phyloP scores from a whole-genome alignment of 1,139 yeast species.

The Diutina neorugosa region DNA sequence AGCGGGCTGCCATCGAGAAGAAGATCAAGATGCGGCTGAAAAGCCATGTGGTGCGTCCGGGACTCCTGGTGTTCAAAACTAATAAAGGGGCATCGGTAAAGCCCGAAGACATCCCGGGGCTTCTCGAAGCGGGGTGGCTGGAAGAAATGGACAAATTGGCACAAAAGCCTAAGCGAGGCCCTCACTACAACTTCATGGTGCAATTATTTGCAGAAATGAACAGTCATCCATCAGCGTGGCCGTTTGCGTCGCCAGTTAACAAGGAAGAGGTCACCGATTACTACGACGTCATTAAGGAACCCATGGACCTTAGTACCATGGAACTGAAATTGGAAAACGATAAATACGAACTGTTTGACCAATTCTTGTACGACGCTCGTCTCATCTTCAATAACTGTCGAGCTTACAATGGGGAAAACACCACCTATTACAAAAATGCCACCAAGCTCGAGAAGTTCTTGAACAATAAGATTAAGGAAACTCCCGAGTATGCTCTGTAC shows the following conservation, averaged over 20 bases:
- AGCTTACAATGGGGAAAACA: slow-evolving; percentile 75
- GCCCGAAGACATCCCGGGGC: slow-evolving; percentile 76
- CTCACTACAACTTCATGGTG: slow-evolving; percentile 91
- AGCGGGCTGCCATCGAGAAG: slow-evolving; percentile 81
- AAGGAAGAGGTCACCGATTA: slow-evolving; percentile 93
- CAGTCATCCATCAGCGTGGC: slow-evolving; percentile 98
- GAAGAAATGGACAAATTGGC: slow-evolving; percentile 97
- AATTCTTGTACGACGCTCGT: slow-evolving; percentile 79
- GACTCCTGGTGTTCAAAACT: slow-evolving; percentile 59
- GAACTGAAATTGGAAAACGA: slow-evolving; percentile 87
- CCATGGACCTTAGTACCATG: slow-evolving; percentile 98
- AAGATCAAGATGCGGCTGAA: slow-evolving; percentile 72
- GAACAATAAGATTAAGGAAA: slow-evolving; percentile 68
- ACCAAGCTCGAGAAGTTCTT: slow-evolving; percentile 84
- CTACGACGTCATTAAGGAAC: slow-evolving; percentile 91
- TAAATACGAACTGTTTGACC: slow-evolving; percentile 82
- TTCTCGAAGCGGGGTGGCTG: slow-evolving; percentile 93
- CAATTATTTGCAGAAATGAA: slow-evolving; percentile 78
- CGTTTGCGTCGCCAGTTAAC: slow-evolving; percentile 87
- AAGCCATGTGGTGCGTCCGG: slow-evolving; percentile 74
- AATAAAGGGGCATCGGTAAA: slow-evolving; percentile 17
- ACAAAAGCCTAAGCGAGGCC: slow-evolving; percentile 87
- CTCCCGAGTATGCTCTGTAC: slow-evolving; percentile 52
- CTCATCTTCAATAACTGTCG: slow-evolving; percentile 85
- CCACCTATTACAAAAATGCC: slow-evolving; percentile 86